Conservation (phyloP, 2,329 filamentous ascomycete genomes). For the Aureobasidium sp. region DNA sequence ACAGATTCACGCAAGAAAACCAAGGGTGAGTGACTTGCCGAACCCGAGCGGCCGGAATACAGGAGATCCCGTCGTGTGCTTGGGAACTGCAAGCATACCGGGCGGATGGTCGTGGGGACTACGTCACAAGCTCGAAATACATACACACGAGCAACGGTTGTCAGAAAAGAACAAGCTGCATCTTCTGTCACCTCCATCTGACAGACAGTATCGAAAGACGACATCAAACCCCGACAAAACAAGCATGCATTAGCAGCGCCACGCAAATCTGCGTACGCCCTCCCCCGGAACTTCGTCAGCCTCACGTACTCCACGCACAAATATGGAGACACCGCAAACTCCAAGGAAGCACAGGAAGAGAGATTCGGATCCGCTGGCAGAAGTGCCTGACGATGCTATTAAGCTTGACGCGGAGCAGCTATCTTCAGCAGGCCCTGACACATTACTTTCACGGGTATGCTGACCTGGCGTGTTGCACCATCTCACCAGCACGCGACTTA, state of each 20-base stretch:
- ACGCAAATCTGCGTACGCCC: background rate
- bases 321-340: background rate
- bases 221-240: background rate
- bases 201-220: slow-evolving; percentile 8
- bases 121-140: slow-evolving; percentile 7
- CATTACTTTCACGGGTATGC: slow-evolving; percentile 5
- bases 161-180: slow-evolving; percentile 13
- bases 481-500: slow-evolving; percentile 5
- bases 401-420: background rate
- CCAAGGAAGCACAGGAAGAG: slow-evolving; percentile 1
- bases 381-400: slow-evolving; percentile 6
- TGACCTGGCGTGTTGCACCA: background rate
- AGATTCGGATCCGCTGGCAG: slow-evolving; percentile 9
- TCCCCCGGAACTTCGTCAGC: slow-evolving; percentile 3
- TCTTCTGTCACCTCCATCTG: background rate
- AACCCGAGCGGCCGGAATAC: slow-evolving; percentile 1
- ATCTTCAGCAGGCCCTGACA: background rate
- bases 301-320: background rate
- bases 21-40: background rate
- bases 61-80: slow-evolving; percentile 6
- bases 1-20: background rate
- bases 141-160: background rate
- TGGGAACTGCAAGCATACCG: slow-evolving; percentile 9
- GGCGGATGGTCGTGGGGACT: background rate
- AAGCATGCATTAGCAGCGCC: slow-evolving; percentile 13